Conservation (phyloP, 2,329 filamentous ascomycete genomes). For the Parastagonospora avenae region DNA sequence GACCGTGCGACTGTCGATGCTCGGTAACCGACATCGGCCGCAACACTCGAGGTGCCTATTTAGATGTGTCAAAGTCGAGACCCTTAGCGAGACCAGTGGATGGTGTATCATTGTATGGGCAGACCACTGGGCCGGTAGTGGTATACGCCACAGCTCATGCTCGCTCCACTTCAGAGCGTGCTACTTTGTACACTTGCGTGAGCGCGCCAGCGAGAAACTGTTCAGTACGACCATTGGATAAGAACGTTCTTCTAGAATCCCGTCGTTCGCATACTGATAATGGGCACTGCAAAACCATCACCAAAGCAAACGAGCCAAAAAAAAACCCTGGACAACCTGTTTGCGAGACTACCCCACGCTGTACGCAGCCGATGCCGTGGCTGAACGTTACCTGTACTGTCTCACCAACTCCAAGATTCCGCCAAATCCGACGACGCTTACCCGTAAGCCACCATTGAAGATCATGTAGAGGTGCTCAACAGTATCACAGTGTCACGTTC, state of each 20-base stretch:
- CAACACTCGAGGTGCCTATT: conserved; percentile 16
- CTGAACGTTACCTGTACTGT: background rate
- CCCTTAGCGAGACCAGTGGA: background rate
- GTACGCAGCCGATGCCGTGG: background rate
- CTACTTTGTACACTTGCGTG: too few species aligned
- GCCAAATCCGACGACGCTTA: background rate
- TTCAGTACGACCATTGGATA: too few species aligned
- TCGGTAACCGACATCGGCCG: conserved; percentile 32
- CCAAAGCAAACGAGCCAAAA: background rate
- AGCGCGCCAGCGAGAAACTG: too few species aligned
- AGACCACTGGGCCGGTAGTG: background rate
- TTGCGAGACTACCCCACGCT: conserved; percentile 1
- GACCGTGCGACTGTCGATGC: conserved; percentile 13
- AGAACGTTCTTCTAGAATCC: background rate
- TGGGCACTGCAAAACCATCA: background rate
- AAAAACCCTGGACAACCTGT: background rate
- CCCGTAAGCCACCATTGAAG: background rate
- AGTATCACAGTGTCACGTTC: background rate
- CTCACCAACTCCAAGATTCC: background rate
- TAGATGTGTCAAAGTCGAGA: conserved; percentile 25
- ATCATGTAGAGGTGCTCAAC: background rate
- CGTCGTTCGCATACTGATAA: background rate
- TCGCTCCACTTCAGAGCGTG: too few species aligned
- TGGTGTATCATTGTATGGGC: background rate
- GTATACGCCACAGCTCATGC: too few species aligned